Evolutionary conservation across 805 yeast species (phyloP).

Genomic region (Komagataella pseudopastoris): DNA sequence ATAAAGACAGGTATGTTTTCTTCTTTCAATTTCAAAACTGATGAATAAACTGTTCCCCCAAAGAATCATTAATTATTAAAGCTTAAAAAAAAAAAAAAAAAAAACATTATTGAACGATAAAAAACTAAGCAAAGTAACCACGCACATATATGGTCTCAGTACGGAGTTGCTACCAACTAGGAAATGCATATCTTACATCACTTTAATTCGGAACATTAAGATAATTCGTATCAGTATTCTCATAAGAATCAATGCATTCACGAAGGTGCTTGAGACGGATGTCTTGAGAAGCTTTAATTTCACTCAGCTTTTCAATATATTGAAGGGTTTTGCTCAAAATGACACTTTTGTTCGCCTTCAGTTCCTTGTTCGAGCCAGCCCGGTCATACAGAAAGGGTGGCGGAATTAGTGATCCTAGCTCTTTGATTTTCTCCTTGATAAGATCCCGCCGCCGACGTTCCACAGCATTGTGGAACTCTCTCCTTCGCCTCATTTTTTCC

Average conservation of each 20-base stretch:
- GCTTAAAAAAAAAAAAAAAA: not conserved
- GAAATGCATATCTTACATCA: not conserved
- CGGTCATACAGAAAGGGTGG: slow-evolving; percentile 43
- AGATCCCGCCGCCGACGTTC: slow-evolving; percentile 86
- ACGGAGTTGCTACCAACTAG: not conserved
- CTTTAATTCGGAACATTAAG: not conserved
- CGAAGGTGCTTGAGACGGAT: slow-evolving; percentile 27
- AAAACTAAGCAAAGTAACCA: not conserved
- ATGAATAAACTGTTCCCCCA: not conserved
- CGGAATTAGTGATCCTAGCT: slow-evolving; percentile 71
- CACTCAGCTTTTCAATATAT: slow-evolving; percentile 53
- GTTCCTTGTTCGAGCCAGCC: slow-evolving; percentile 32
- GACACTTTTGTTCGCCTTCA: slow-evolving; percentile 73
- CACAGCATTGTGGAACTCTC: slow-evolving; percentile 90
- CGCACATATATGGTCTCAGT: not conserved
- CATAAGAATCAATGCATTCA: slow-evolving; percentile 5
- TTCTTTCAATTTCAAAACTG: not conserved
- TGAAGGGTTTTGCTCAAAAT: slow-evolving; percentile 70
- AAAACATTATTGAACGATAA: not conserved
- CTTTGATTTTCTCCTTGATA: slow-evolving; percentile 80
- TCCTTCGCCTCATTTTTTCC: slow-evolving; percentile 59
- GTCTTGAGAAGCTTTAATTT: slow-evolving; percentile 46
- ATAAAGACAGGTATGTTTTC: too few species aligned
- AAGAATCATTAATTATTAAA: not conserved
- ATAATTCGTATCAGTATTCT: slow-evolving; percentile 22